Base-by-base conservation (phyloP, 805 yeast genomes). In the Sugiyamaella lignohabitans region DNA sequence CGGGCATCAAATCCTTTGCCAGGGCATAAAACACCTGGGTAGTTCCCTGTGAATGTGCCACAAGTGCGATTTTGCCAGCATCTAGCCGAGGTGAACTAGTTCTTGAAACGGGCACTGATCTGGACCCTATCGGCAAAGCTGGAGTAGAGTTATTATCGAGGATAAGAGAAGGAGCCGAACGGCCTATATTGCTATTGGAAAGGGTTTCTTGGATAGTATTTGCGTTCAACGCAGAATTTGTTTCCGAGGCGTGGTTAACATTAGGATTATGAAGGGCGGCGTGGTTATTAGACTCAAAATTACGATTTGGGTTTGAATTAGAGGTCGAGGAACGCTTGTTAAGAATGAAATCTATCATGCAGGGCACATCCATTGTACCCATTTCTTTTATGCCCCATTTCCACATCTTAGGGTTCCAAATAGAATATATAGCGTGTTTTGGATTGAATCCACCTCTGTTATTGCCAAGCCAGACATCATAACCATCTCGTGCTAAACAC, bases 41-140 rank as follows among this genome's bases (percentile, higher is more conserved):
- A 1, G 96, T 88, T 0, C 98, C 98, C 65, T 93, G 98, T 14
- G 95, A 86, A 61, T 91, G 98, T 1, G 89, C 89, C 6, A 82
- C 73, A 19, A 91, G 64, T 0, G 82, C 72, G 5, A 89, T 66
- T 64, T 63, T 58, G 4, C 59, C 58, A 0, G 75, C 21, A 6
- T 35, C 38, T 16, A 17, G 18, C 14, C 14, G 18, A 8, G 32
- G 32, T 8, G 32, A 8, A 8, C 8, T 8, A 27, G 11, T 27
- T 27, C 32, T 27, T 14, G 32, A 27, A 8, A 27, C 32, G 8
- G 32, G 32, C 14, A 27, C 8, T 27, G 32, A 27, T 27, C 14
- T 27, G 14, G 11, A 27, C 14, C 32, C 32, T 14, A 27, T 27
- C 8, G 32, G 32, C 14, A 27, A 27, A 27, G 32, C 32, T 8